Base-by-base conservation (phyloP, 2,329 filamentous ascomycete species). In the Xylaria digitata region DNA sequence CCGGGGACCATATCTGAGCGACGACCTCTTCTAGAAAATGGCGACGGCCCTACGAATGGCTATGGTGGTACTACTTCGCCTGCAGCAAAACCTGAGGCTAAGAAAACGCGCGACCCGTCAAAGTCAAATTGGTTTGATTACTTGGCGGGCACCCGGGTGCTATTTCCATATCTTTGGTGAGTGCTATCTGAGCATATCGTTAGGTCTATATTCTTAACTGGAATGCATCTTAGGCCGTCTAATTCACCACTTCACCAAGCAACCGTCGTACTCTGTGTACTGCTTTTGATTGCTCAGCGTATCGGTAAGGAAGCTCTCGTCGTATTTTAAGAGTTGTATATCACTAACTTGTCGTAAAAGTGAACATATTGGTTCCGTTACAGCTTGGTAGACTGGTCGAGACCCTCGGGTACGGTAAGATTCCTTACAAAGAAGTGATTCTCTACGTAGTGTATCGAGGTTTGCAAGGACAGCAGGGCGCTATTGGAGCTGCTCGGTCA, bases 121-220 rank as follows among this genome's bases (percentile, higher is more conserved):
- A 72, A 67, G 48, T 67, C 71, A 9, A 70, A 81, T 2, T 84
- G 82, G 82, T 73, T 83, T 9, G 81, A 83, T 67, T 84, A 84
- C 65, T 76, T 84, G 67, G 77, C 80, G 13, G 82, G 82, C 0
- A 84, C 83, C 68, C 71, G 77, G 15, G 77, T 82, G 9, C 74
- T 84, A 6, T 83, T 84, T 37, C 82, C 82, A 1, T 84, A 82
- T 49, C 73, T 84, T 1, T 84, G 82, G 82, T 80, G 72, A 19
- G 71, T 63, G 19, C 23, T 43, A 3, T 26, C 23, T 2, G 19
- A 11, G 3, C 43, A 19, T 1, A n/a, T 37, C 19, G 17, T 8
- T 13, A 13, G 26, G 3, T 9, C 37, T 21, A 56, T 66, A 32
- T 53, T 65, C 76, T 59, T 74, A 56, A 1, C 19, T 34, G 19